Percentiles rank a stretch among this genome's conserved stretches.
Evolutionary conservation across 768 basidiomycete genomes (phyloP).

Genomic region (Pisolithus albus): DNA sequence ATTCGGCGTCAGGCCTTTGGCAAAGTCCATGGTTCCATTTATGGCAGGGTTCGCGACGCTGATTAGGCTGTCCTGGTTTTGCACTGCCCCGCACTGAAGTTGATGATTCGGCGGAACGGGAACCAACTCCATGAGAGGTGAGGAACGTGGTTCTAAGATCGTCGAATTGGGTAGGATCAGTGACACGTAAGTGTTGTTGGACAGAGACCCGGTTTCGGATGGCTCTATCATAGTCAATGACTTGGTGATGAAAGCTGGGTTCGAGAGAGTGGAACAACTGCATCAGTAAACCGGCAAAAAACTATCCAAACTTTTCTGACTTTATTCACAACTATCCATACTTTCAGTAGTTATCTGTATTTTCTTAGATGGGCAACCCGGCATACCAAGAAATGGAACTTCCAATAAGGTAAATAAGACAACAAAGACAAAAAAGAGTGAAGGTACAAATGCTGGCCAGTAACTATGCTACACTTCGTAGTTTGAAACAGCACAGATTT

Average conservation of each 20-base stretch:
- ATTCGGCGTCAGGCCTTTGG: background rate
- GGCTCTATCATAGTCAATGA: constrained; percentile 29
- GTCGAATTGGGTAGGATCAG: constrained; percentile 13
- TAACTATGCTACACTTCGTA: too few species aligned
- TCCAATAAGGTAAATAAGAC: too few species aligned
- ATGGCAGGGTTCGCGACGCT: background rate
- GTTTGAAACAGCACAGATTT: too few species aligned
- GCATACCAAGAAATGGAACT: too few species aligned
- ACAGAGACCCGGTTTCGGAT: constrained; percentile 19
- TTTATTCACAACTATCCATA: too few species aligned
- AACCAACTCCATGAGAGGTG: background rate
- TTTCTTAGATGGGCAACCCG: too few species aligned
- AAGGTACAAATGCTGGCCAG: too few species aligned
- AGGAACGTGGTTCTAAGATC: constrained; percentile 1
- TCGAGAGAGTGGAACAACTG: background rate
- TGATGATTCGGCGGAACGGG: too few species aligned
- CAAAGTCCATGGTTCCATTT: background rate
- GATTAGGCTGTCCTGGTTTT: background rate
- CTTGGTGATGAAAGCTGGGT: constrained; percentile 2
- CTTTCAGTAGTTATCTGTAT: too few species aligned
- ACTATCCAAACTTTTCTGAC: too few species aligned
- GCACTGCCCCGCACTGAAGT: rapidly evolving
- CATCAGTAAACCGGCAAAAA: too few species aligned
- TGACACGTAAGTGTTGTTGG: constrained; percentile 11
- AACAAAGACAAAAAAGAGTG: too few species aligned